phyloP scores from a whole-genome alignment of 345 rosid species.

The Nasturtium officinale region DNA sequence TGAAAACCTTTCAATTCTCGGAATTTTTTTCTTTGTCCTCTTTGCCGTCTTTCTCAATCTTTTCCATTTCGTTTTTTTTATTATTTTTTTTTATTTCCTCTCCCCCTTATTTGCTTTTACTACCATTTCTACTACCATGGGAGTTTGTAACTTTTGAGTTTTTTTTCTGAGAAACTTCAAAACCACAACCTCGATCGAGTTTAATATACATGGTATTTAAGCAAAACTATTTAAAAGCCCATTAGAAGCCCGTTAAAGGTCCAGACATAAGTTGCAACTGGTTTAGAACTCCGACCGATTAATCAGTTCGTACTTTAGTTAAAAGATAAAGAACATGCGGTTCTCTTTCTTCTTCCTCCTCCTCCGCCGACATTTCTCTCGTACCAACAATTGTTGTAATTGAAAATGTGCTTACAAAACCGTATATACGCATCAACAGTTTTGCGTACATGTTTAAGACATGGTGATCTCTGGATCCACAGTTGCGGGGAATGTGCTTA shows the following conservation, averaged over 20 bases:
- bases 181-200: background rate
- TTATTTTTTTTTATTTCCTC: background rate
- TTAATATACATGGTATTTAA: background rate
- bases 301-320: slow-evolving; percentile 29
- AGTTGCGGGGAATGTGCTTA: slow-evolving; percentile 83
- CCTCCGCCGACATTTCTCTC: slow-evolving; percentile 26
- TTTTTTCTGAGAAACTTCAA: background rate
- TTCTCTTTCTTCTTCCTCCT: slow-evolving; percentile 22
- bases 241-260: slow-evolving; percentile 13
- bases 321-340: slow-evolving; percentile 40
- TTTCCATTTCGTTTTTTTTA: background rate
- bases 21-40: background rate
- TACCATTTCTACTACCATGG: background rate
- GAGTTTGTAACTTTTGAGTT: background rate
- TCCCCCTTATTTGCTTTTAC: background rate
- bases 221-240: background rate
- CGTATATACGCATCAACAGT: background rate
- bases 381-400: too few relatives aligned
- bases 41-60: background rate
- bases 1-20: background rate
- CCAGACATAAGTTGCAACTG: background rate
- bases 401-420: too few relatives aligned
- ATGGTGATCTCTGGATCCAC: slow-evolving; percentile 41
- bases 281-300: slow-evolving; percentile 33
- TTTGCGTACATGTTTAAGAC: slow-evolving; percentile 9